Evolutionary conservation across 192 early-diverging fungal species (phyloP).

Genomic region (Coemansia sp.): DNA sequence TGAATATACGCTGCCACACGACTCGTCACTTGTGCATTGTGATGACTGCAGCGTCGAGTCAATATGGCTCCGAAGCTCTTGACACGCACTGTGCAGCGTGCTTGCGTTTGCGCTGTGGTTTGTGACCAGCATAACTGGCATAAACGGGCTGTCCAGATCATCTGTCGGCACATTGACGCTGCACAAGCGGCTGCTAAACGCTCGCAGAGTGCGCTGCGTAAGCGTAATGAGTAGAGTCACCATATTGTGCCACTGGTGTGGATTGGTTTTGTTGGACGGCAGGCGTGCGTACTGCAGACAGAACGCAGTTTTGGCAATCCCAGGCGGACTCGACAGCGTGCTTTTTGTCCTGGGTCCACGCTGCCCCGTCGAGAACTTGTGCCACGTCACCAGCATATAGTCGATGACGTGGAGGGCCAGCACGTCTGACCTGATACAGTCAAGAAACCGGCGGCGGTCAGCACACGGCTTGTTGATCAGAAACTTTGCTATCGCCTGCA

Average conservation of each 20-base stretch:
- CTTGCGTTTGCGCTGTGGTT: not conserved
- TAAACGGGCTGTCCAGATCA: not conserved
- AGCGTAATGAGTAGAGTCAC: slow-evolving; percentile 21
- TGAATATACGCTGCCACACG: not conserved
- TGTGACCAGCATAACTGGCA: slow-evolving; percentile 3
- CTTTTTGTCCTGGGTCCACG: not conserved
- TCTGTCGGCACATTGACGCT: slow-evolving; percentile 9
- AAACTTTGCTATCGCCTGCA: slow-evolving; percentile 18
- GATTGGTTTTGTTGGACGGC: not conserved
- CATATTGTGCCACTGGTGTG: slow-evolving; percentile 14
- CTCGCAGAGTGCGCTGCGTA: slow-evolving; percentile 28
- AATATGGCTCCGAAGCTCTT: not conserved
- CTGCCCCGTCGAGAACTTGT: slow-evolving; percentile 1
- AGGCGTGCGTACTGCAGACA: slow-evolving; percentile 18
- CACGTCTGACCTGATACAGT: slow-evolving; percentile 18
- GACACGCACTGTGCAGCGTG: not conserved
- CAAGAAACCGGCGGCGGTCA: slow-evolving; percentile 5
- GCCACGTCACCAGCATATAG: slow-evolving; percentile 27
- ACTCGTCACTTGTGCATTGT: not conserved
- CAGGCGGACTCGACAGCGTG: slow-evolving; percentile 6
- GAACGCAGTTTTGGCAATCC: slow-evolving; percentile 26
- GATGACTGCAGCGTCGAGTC: not conserved
- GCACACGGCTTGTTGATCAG: slow-evolving; percentile 3
- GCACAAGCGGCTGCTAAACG: slow-evolving; percentile 30
- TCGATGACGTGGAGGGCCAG: slow-evolving; percentile 29